A percentile compares a stretch with the other conserved stretches of the same genome.
These are phyloP conservation scores for Globisporangium cederbergense DNA, from an alignment of 352 stramenopile genomes.

Conservation along the genomic window DNA sequence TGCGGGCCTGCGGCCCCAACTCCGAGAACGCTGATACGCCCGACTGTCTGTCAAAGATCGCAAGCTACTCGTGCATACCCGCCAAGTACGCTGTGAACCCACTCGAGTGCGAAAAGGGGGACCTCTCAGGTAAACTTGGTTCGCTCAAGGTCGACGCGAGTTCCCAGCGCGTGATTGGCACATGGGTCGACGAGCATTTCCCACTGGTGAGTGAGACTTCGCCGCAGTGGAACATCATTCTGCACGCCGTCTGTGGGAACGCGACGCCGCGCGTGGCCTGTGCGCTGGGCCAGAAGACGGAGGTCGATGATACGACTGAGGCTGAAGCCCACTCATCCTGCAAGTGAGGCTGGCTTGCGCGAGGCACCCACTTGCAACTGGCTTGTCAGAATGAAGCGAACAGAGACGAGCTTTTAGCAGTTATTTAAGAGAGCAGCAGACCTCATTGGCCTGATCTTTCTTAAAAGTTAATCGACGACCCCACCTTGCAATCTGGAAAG, in stretches of 20 bases:
- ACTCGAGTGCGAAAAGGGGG: conserved; percentile 50
- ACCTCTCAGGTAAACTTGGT: conserved; percentile 52
- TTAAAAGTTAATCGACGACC: no score
- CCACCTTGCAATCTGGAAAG: no score
- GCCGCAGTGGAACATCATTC: conserved; percentile 47
- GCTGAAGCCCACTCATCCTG: background rate
- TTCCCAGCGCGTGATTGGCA: conserved; percentile 1
- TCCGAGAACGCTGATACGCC: conserved; percentile 42
- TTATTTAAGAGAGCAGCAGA: no score
- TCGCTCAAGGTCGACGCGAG: conserved; percentile 27
- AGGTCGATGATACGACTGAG: background rate
- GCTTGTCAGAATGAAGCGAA: no score
- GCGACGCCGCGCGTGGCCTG: conserved; percentile 26
- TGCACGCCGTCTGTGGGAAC: conserved; percentile 37
- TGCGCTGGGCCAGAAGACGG: background rate
- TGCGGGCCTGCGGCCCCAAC: conserved; percentile 46
- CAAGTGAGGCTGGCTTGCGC: background rate
- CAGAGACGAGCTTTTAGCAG: no score
- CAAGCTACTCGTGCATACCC: conserved; percentile 38
- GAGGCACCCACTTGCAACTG: no score
- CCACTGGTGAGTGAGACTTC: conserved; percentile 31
- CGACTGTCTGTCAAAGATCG: conserved; percentile 33
- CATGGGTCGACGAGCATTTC: conserved; percentile 31
- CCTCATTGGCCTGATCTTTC: no score
- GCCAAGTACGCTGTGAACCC: conserved; percentile 32